Base-by-base conservation (phyloP, 805 yeast genomes). In the Wickerhamomyces xylosicus region DNA sequence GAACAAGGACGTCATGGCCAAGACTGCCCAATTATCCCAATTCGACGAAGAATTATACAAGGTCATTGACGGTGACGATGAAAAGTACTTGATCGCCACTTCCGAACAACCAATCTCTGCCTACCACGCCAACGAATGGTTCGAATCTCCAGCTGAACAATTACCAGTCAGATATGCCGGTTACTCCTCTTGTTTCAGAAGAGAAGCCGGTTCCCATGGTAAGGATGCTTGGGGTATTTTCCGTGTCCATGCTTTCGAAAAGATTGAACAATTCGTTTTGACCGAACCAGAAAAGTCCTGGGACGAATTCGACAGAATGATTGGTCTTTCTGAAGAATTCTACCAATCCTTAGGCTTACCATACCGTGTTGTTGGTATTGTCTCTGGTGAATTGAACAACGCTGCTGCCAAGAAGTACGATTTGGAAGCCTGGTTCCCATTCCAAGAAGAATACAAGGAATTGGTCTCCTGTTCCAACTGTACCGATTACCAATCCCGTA, bases 391-490 rank as follows among this genome's bases (percentile, higher is more conserved):
- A 71, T 78, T 92, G 62, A 92, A 92, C 74, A 92, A 92, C 55
- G 97, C 98, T 39, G 98, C 98, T 46, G 97, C 98, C 49, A 92
- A 92, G 74, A 92, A 92, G 66, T 92, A 82, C 70, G 98, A 92
- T 70, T 75, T 92, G 59, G 98, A 92, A 72, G 98, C 98, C 37
- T 92, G 98, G 98, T 92, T 92, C 94, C 98, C 98, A 59, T 92
- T 73, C 85, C 98, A 92, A 73, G 75, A 87, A 63, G 98, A 92
- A 68, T 92, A 85, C 72, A 92, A 92, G 69, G 98, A 92, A 71
- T 78, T 92, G 56, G 98, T 92, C 41, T 86, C 96, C 16, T 90
- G 97, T 71, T 90, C 97, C 43, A 92, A 92, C 76, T 92, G 98
- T 78, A 92, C 98, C 44, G 98, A 92, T 69, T 92, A 92, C 67